Evolutionary conservation across 108 stramenopile genomes (phyloP).

Genomic region (Schizochytrium sp.): DNA sequence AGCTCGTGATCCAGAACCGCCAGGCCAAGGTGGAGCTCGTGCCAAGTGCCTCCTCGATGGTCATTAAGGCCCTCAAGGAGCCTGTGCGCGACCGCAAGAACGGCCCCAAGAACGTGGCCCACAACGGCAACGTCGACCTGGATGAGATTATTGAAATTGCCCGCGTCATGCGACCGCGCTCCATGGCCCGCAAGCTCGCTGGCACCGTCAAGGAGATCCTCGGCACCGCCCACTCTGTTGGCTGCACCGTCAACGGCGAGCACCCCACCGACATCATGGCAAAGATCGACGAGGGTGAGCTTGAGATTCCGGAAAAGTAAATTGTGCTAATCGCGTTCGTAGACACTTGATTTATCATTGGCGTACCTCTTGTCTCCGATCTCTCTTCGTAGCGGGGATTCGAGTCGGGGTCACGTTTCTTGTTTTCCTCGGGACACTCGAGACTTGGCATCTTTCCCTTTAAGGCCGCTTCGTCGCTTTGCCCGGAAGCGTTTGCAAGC

Average conservation of each 20-base stretch:
- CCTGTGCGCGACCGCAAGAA: slow-evolving; percentile 99
- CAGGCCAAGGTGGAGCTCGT: slow-evolving; percentile 95
- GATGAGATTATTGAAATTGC: slow-evolving; percentile 98
- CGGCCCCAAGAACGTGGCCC: slow-evolving; percentile 67
- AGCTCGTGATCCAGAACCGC: slow-evolving; percentile 98
- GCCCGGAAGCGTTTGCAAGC: too few species aligned
- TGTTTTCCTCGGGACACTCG: too few species aligned
- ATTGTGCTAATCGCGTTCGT: not conserved
- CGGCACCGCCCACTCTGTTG: slow-evolving; percentile 95
- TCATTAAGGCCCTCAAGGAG: slow-evolving; percentile 99
- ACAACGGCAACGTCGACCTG: slow-evolving; percentile 98
- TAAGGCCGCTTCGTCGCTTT: too few species aligned
- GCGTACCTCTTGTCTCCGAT: too few species aligned
- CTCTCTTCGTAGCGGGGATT: too few species aligned
- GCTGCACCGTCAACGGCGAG: slow-evolving; percentile 99
- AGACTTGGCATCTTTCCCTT: too few species aligned
- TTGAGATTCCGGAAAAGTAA: slow-evolving; percentile 83
- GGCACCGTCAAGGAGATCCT: slow-evolving; percentile 99
- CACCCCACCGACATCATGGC: slow-evolving; percentile 80
- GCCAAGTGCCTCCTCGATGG: slow-evolving; percentile 89
- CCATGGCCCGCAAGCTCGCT: slow-evolving; percentile 81
- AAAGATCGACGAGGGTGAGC: slow-evolving; percentile 79
- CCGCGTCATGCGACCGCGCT: slow-evolving; percentile 88
- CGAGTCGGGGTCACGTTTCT: too few species aligned
- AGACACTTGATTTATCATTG: not conserved